phyloP scores from a whole-genome alignment of 2,329 filamentous ascomycete genomes.

The Botrytis cinerea region DNA sequence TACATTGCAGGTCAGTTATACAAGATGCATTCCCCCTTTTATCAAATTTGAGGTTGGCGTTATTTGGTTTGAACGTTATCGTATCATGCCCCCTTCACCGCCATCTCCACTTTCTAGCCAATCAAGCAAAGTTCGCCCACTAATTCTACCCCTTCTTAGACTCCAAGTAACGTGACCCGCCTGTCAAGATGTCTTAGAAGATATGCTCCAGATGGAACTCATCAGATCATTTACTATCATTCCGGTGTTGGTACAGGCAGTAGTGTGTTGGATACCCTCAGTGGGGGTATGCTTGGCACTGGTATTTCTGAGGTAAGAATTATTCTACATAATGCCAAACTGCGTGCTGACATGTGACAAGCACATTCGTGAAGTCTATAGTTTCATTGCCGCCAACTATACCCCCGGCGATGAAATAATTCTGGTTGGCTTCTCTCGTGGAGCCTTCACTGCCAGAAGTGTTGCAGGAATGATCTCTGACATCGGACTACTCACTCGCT shows the following conservation, averaged over 20 bases:
- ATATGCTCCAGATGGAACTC: conserved; percentile 49
- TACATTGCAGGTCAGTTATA: conserved; percentile 40
- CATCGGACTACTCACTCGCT: conserved; percentile 45
- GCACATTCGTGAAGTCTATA: conserved; percentile 53
- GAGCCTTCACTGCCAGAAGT: conserved; percentile 47
- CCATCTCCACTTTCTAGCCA: conserved; percentile 14
- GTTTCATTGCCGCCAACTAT: conserved; percentile 47
- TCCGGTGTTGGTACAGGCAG: conserved; percentile 60
- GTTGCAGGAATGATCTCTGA: conserved; percentile 42
- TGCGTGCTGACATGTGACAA: conserved; percentile 45
- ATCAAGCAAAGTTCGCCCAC: conserved; percentile 14
- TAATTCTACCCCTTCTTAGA: conserved; percentile 39
- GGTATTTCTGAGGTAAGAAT: conserved; percentile 47
- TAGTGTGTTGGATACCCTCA: conserved; percentile 51
- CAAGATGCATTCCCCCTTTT: neutral
- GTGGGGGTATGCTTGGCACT: conserved; percentile 56
- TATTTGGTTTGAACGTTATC: neutral
- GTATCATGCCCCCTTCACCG: conserved; percentile 15
- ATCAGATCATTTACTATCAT: conserved; percentile 63
- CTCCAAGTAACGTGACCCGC: conserved; percentile 61
- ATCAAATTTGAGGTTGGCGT: neutral
- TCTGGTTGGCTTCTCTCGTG: conserved; percentile 47
- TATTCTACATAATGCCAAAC: neutral
- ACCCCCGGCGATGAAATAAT: conserved; percentile 47
- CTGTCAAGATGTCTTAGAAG: conserved; percentile 59